phyloP scores from a whole-genome alignment of 2,329 filamentous ascomycete genomes.

The Passalora sequoiae region DNA sequence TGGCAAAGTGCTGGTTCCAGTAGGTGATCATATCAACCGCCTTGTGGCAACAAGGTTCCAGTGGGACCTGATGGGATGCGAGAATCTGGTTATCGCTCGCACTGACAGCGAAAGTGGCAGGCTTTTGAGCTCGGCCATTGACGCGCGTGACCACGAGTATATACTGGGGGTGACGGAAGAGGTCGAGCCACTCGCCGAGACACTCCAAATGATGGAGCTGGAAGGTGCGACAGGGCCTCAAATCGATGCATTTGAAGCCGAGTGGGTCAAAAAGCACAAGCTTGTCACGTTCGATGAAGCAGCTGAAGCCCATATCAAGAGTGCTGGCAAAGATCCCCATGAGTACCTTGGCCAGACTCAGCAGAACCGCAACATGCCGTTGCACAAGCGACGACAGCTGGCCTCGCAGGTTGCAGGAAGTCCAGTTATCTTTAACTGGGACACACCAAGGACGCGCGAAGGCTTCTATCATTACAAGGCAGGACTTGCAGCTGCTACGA shows the following conservation, averaged over 20 bases:
- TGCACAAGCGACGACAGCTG: conserved; percentile 69
- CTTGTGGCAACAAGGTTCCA: conserved; percentile 89
- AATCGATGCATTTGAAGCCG: conserved; percentile 78
- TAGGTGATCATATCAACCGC: conserved; percentile 93
- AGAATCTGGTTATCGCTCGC: conserved; percentile 90
- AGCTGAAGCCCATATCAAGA: conserved; percentile 40
- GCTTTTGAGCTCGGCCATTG: conserved; percentile 82
- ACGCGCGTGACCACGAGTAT: conserved; percentile 93
- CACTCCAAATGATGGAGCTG: conserved; percentile 82
- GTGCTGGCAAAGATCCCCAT: conserved; percentile 26
- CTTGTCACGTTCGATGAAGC: conserved; percentile 86
- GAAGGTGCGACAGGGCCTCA: conserved; percentile 70
- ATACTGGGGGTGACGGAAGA: conserved; percentile 81
- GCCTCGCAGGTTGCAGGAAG: conserved; percentile 62
- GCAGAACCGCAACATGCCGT: conserved; percentile 66
- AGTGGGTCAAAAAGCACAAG: conserved; percentile 81
- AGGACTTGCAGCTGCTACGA: conserved; percentile 80
- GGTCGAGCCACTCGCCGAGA: conserved; percentile 78
- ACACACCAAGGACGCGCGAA: conserved; percentile 86
- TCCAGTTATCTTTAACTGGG: conserved; percentile 80
- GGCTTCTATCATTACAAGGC: conserved; percentile 88
- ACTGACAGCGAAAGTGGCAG: conserved; percentile 94
- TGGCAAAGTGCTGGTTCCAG: conserved; percentile 89
- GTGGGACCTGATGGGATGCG: conserved; percentile 95
- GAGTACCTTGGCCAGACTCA: conserved; percentile 32